Conservation (phyloP, 1,284 basidiomycete species). For the Ustilago nuda region DNA sequence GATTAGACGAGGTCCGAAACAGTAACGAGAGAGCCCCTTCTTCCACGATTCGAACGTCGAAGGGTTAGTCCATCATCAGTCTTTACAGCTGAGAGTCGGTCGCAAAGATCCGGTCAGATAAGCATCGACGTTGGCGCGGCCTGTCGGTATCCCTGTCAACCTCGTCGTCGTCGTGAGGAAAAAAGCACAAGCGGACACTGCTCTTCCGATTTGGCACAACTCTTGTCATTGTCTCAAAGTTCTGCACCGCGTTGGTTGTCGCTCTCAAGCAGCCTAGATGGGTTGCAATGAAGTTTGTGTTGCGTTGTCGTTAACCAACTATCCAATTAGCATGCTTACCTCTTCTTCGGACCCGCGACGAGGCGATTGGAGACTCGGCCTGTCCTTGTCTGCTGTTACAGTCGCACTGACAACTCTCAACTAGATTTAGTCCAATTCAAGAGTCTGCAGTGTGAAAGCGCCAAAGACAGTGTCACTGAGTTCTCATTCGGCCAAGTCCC, state of each 20-base stretch:
- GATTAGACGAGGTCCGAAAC: not conserved
- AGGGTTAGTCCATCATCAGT: not conserved
- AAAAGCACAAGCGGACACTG: not conserved
- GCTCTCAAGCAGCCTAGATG: not conserved
- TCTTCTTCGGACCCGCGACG: not conserved
- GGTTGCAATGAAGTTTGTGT: not conserved
- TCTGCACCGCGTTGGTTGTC: not conserved
- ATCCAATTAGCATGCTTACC: not conserved
- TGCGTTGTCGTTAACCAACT: not conserved
- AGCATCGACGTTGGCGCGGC: not conserved
- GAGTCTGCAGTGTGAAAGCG: not conserved
- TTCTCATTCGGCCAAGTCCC: not conserved
- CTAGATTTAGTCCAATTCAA: no score
- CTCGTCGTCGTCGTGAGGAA: slow-evolving; percentile 2
- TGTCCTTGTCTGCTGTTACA: not conserved
- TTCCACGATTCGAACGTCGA: not conserved
- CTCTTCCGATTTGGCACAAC: not conserved
- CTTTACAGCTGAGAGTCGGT: not conserved
- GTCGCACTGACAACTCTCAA: not conserved
- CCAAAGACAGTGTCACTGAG: not conserved
- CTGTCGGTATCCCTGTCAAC: not conserved
- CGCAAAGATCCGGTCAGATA: not conserved
- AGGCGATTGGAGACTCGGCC: not conserved
- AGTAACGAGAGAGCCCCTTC: not conserved
- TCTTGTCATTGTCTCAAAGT: not conserved